phyloP scores from a whole-genome alignment of 2,329 filamentous ascomycete species.

The Calonectria multiphialidica region DNA sequence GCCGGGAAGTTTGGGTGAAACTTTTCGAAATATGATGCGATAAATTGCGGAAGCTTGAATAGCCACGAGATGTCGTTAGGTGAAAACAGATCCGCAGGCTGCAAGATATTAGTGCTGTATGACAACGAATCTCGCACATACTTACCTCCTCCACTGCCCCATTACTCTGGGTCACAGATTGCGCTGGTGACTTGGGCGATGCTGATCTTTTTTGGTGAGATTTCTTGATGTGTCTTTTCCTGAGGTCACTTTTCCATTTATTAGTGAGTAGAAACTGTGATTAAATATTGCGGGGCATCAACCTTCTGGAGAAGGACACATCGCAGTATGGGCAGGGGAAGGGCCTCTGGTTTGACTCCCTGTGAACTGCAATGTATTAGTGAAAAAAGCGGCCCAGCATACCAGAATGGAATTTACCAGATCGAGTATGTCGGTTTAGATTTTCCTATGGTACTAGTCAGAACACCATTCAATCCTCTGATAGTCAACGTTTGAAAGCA shows the following conservation, averaged over 20 bases:
- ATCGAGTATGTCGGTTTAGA: constrained; percentile 26
- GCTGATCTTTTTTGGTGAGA: constrained; percentile 6
- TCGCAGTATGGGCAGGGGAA: constrained; percentile 28
- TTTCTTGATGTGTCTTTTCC: constrained; percentile 26
- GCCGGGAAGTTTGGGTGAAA: constrained; percentile 21
- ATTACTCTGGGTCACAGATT: neutral
- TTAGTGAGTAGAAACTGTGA: neutral
- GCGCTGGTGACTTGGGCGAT: constrained; percentile 13
- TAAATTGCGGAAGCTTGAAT: constrained; percentile 24
- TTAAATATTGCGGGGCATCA: neutral
- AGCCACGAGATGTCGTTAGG: constrained; percentile 23
- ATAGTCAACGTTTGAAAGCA: neutral
- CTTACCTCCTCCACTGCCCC: constrained; percentile 9
- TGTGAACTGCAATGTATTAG: constrained; percentile 12
- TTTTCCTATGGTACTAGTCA: constrained; percentile 16
- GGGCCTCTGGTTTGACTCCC: constrained; percentile 24
- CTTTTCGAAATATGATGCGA: constrained; percentile 20
- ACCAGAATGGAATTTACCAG: neutral
- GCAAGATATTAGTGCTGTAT: neutral
- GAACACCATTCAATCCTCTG: too few species aligned
- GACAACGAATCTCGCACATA: too few species aligned
- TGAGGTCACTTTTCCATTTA: constrained; percentile 10
- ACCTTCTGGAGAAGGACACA: constrained; percentile 28
- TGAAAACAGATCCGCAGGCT: constrained; percentile 7
- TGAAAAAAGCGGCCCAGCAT: neutral